Base-by-base conservation (phyloP, 208 protist genomes). In the Acanthamoeba sp. region DNA sequence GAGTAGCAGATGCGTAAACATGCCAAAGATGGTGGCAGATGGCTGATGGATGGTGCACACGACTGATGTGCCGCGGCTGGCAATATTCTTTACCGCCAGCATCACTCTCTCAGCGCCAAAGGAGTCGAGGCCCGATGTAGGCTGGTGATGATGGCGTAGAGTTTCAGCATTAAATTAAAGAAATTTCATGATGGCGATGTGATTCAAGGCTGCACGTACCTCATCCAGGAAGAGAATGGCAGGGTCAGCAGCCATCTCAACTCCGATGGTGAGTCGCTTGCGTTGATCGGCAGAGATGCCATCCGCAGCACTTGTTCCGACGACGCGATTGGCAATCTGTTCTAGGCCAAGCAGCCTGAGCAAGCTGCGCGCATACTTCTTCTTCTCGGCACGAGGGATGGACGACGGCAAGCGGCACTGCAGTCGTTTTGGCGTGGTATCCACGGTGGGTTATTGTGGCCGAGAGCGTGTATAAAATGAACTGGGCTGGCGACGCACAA, bases 221-320 rank as follows among this genome's bases (percentile, higher is more conserved):
- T 97, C 95, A 50, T 96, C 95, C 2, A 96, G 55, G 66, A 96
- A 96, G 9, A 96, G 36, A 40, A 96, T 48, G 62, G 89, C 66
- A 12, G 95, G 95, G 52, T 95, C 90, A 9, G 95, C 95, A 29
- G 95, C 95, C 29, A 96, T 93, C 66, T 96, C 95, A 48, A 96
- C 87, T 29, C 94, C 95, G 48, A 96, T 96, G 14, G 95, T 95
- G 0, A 96, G 93, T 20, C 95, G 40, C 66, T 96, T 96, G 50
- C 95, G 57, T 50, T 96, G 84, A 45, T 90, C 84, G 42, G 84
- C 84, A 14, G 84, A 90, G 84, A 90, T 29, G 27, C 84, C 84
- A 36, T 90, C 84, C 16, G 20, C 20, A 5, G 84, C 45, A n/a
- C 66, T 90, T 45, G 6, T 66, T 1, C 84, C 84, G 50, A 90